These are phyloP conservation scores for Paramyrothecium roridum DNA, from an alignment of 2,329 filamentous ascomycete genomes.

Conservation along the genomic window DNA sequence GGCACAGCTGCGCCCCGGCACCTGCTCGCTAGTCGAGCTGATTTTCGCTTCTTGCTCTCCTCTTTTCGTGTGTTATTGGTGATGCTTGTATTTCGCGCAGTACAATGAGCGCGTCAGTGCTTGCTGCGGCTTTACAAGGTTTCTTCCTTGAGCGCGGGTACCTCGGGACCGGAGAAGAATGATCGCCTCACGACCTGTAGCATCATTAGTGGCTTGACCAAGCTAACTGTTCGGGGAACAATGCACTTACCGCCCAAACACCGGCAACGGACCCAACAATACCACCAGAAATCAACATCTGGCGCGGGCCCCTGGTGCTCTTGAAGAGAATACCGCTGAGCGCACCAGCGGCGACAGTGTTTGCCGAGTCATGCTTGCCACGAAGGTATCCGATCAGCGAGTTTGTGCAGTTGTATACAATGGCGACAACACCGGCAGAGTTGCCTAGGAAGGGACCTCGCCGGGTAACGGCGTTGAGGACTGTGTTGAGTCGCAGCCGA, in stretches of 20 bases:
- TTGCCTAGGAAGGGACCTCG: conserved; percentile 94
- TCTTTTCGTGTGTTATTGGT: too few relatives aligned
- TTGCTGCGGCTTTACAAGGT: background rate
- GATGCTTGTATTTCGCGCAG: background rate
- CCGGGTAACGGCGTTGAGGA: conserved; percentile 90
- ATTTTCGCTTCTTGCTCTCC: background rate
- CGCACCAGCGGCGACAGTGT: conserved; percentile 81
- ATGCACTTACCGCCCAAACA: conserved; percentile 77
- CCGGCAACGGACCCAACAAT: conserved; percentile 85
- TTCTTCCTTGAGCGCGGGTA: conserved; percentile 27
- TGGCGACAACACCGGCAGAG: conserved; percentile 90
- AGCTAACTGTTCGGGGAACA: background rate
- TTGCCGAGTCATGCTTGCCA: conserved; percentile 85
- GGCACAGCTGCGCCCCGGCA: background rate
- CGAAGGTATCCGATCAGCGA: conserved; percentile 75
- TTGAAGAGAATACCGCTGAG: conserved; percentile 95
- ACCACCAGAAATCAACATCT: conserved; percentile 91
- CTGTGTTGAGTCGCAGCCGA: conserved; percentile 88
- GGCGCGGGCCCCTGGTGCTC: conserved; percentile 83
- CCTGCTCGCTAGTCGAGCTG: background rate
- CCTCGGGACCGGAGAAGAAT: conserved; percentile 37
- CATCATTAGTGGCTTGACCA: background rate
- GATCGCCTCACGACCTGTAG: conserved; percentile 34
- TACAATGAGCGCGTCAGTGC: too few relatives aligned
- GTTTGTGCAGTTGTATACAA: conserved; percentile 94